Evolutionary conservation across 306 rosid species (phyloP), one percentile per base, ranked within the genome.

Genomic region (Lathyrus tuberosus): DNA sequence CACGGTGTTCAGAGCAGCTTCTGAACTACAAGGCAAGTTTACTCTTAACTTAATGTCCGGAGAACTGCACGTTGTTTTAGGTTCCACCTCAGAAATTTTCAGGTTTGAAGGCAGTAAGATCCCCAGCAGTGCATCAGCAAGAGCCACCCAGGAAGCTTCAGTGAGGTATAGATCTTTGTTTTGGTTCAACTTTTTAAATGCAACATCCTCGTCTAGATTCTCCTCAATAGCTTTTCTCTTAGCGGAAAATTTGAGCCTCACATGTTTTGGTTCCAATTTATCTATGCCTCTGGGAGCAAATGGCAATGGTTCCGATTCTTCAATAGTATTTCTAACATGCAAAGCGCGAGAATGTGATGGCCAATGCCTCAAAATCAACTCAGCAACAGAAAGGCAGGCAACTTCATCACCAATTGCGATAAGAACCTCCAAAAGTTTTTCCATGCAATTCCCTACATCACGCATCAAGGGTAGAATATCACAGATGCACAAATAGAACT

Each of bases 331-430:
- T 84, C 80, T 90, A 70, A 94, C 96, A 75, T 79, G 87, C 84
- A 94, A 78, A 60, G 98, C 94, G 71, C 98, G 96, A 72, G 95
- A 80, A 84, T 94, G 98, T 24, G 98, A 94, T 24, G 97, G 98
- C 98, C 98, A 94, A 72, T 90, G 91, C 86, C 97, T 87, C 90
- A 94, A 86, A 83, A 94, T 85, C 86, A 94, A 76, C 80, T 90
- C 96, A 59, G 91, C 83, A 14, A 88, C 96, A 79, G 95, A 94
- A 65, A 87, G 96, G 83, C 98, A 90, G 44, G 97, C 89, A 72
- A 90, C 95, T 88, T 94, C 98, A 78, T 94, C 98, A 31, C 98
- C 96, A 68, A 94, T 90, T 67, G 97, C 97, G 69, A 94, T 90
- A 56, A 94, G 97, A 73, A 94, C 97, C 90, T 94, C 98, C 89